phyloP scores from a whole-genome alignment of 148 eudicot genomes.

The Selenicereus undatus region DNA sequence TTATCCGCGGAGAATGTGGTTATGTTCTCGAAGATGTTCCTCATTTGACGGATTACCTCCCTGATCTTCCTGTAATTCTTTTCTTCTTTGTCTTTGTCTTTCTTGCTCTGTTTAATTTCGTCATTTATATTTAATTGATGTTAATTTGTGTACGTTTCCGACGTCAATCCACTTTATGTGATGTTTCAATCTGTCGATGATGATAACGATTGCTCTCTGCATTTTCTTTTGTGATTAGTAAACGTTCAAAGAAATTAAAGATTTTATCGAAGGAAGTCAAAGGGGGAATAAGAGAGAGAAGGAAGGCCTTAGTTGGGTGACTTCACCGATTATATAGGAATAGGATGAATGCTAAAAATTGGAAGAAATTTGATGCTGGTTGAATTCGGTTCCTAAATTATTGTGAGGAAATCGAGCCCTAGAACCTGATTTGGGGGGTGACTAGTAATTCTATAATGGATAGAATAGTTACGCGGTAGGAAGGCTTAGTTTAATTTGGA shows the following conservation, averaged over 20 bases:
- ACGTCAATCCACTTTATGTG: neutral
- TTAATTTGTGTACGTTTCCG: neutral
- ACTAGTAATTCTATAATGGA: neutral
- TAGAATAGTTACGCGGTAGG: neutral
- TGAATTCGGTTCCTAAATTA: neutral
- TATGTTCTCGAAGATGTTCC: slow-evolving; percentile 46
- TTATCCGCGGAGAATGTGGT: slow-evolving; percentile 26
- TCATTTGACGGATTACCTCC: slow-evolving; percentile 34
- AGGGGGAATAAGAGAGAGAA: neutral
- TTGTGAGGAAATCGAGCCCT: neutral
- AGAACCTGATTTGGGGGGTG: neutral
- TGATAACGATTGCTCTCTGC: neutral
- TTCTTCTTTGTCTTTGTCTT: neutral
- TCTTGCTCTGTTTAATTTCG: neutral
- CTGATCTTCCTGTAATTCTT: slow-evolving; percentile 26
- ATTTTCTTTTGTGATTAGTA: neutral
- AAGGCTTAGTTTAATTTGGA: no score
- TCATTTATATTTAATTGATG: neutral
- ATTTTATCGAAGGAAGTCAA: neutral
- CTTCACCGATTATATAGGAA: neutral
- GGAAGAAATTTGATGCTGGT: neutral
- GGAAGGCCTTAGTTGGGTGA: neutral
- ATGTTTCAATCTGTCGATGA: neutral
- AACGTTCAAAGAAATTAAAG: neutral
- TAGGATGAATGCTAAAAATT: neutral